A percentile compares a stretch with the other conserved stretches of the same genome.
Evolutionary conservation across 2,329 filamentous ascomycete genomes (phyloP).

Genomic region (Elsinoe arachidis): DNA sequence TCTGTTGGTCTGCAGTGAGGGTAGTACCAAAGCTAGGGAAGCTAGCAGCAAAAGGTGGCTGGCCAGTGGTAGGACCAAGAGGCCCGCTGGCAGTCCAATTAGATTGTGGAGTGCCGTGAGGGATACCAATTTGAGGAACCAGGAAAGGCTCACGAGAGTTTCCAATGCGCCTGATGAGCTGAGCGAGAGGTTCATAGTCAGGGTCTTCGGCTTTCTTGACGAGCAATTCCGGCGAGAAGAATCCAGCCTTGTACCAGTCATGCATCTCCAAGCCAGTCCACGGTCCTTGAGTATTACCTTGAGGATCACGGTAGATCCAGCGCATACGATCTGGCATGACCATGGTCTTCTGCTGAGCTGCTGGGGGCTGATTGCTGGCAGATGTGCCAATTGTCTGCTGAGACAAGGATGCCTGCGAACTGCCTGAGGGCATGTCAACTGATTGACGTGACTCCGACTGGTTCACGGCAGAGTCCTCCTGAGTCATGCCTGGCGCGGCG

Average conservation of each 20-base stretch:
- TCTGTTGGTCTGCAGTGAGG: slow-evolving; percentile 93
- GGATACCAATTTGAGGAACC: slow-evolving; percentile 91
- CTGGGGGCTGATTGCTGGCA: slow-evolving; percentile 58
- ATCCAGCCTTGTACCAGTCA: slow-evolving; percentile 98
- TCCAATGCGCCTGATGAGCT: slow-evolving; percentile 88
- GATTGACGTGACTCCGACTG: slow-evolving; percentile 19
- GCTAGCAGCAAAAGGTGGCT: slow-evolving; percentile 81
- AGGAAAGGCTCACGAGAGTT: slow-evolving; percentile 97
- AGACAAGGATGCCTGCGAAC: background rate
- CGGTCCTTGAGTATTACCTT: slow-evolving; percentile 83
- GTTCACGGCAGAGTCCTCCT: slow-evolving; percentile 43
- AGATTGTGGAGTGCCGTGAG: slow-evolving; percentile 64
- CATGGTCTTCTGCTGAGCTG: slow-evolving; percentile 73
- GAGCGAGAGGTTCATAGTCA: slow-evolving; percentile 90
- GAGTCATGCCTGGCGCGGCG: slow-evolving; percentile 32
- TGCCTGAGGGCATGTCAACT: slow-evolving; percentile 4
- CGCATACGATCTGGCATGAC: slow-evolving; percentile 99
- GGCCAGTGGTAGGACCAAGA: slow-evolving; percentile 30
- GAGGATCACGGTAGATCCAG: slow-evolving; percentile 96
- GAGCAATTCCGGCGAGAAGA: slow-evolving; percentile 88
- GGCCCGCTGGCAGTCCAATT: slow-evolving; percentile 31
- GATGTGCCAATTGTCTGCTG: slow-evolving; percentile 35
- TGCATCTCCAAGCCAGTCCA: slow-evolving; percentile 98
- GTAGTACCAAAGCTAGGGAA: slow-evolving; percentile 97
- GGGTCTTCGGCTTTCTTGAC: slow-evolving; percentile 91